A percentile compares a stretch with the other conserved stretches of the same genome.
Evolutionary conservation across 345 rosid genomes (phyloP).

Genomic region (Schrenkiella parvula): DNA sequence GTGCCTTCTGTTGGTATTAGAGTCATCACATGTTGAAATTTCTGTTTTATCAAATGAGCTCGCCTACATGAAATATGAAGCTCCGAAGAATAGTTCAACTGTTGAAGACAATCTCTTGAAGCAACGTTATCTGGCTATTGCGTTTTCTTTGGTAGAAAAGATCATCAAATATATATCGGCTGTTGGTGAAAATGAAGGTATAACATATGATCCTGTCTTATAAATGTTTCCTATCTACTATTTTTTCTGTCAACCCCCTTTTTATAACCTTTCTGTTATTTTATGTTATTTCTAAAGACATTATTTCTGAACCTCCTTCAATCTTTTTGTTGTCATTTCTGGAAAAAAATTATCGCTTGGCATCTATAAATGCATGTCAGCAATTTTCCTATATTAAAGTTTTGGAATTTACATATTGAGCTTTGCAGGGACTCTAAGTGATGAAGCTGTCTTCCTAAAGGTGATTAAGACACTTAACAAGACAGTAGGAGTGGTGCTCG

Average conservation of each 20-base stretch:
- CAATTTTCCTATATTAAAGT: not conserved
- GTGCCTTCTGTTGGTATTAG: conserved; percentile 81
- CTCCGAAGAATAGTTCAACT: conserved; percentile 50
- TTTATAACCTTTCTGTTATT: not conserved
- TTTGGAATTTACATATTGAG: not conserved
- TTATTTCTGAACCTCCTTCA: not conserved
- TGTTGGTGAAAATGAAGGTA: conserved; percentile 60
- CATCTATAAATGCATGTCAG: not conserved
- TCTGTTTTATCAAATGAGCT: conserved; percentile 80
- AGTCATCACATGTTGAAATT: conserved; percentile 83
- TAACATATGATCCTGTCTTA: not conserved
- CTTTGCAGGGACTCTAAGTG: conserved; percentile 42
- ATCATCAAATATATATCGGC: conserved; percentile 60
- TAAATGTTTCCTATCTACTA: not conserved
- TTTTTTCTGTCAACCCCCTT: not conserved
- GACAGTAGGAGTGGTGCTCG: conserved; percentile 62
- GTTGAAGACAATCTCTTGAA: conserved; percentile 48
- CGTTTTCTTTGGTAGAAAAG: conserved; percentile 81
- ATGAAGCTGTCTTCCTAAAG: conserved; percentile 47
- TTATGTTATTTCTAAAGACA: not conserved
- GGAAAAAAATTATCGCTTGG: not conserved
- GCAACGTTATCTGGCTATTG: conserved; percentile 57
- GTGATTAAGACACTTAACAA: conserved; percentile 67
- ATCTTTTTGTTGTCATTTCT: not conserved
- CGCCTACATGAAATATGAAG: conserved; percentile 81